Evolutionary conservation across 2,329 filamentous ascomycete species (phyloP).

Genomic region (Exophiala mesophila): DNA sequence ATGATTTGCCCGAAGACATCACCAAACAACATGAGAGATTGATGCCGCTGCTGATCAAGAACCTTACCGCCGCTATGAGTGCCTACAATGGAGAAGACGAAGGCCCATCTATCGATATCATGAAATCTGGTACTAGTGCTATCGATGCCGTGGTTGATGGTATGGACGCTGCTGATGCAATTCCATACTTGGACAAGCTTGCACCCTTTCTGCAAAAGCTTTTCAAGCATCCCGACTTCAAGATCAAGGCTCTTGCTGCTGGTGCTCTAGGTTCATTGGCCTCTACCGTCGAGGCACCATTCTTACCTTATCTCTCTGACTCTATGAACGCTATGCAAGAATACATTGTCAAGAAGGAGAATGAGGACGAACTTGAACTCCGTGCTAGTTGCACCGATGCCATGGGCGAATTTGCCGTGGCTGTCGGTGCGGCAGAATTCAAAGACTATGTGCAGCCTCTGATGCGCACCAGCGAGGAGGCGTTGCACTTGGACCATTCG

Average conservation of each 20-base stretch:
- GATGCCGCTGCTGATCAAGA: slow-evolving; percentile 79
- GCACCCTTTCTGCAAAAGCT: slow-evolving; percentile 80
- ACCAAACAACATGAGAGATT: slow-evolving; percentile 77
- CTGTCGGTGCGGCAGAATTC: slow-evolving; percentile 81
- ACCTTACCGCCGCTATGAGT: slow-evolving; percentile 74
- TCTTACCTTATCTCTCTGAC: slow-evolving; percentile 84
- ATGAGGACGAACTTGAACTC: slow-evolving; percentile 82
- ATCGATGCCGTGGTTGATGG: slow-evolving; percentile 88
- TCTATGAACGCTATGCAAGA: slow-evolving; percentile 85
- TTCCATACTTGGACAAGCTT: slow-evolving; percentile 74
- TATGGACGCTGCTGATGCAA: slow-evolving; percentile 72
- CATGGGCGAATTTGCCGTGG: slow-evolving; percentile 85
- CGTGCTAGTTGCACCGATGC: slow-evolving; percentile 87
- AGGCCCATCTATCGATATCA: slow-evolving; percentile 76
- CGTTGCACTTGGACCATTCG: slow-evolving; percentile 79
- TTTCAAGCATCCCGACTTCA: slow-evolving; percentile 77
- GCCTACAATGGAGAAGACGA: slow-evolving; percentile 60
- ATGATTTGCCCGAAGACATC: slow-evolving; percentile 89
- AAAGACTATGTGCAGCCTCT: slow-evolving; percentile 85
- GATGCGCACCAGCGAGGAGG: slow-evolving; percentile 90
- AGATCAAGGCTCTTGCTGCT: slow-evolving; percentile 83
- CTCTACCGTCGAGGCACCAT: slow-evolving; percentile 72
- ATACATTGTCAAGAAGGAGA: slow-evolving; percentile 81
- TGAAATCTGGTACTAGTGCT: slow-evolving; percentile 83
- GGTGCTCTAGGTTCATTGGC: slow-evolving; percentile 89